Conservation (phyloP, 2,329 filamentous ascomycete genomes). For the Aspergillus costaricaensis region DNA sequence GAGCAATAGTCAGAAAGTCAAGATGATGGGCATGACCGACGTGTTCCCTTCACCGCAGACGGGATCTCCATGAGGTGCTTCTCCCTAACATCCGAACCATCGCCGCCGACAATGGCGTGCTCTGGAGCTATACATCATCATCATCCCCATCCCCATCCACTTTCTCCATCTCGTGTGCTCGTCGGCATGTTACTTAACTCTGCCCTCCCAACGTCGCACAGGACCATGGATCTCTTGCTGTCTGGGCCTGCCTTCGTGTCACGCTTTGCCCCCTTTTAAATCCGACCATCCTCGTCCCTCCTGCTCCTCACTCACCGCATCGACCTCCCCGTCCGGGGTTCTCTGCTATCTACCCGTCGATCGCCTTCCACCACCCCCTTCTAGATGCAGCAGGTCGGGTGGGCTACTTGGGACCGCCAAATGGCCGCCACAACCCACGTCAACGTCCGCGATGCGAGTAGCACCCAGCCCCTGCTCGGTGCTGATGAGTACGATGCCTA, state of each 20-base stretch:
- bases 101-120: slow-evolving; percentile 23
- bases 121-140: slow-evolving; percentile 17
- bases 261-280: neutral
- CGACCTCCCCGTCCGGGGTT: neutral
- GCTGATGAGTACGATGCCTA: slow-evolving; percentile 18
- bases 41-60: neutral
- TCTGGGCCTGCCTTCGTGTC: neutral
- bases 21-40: neutral
- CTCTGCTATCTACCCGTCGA: neutral
- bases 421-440: slow-evolving; percentile 12
- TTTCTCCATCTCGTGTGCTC: neutral
- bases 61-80: neutral
- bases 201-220: slow-evolving; percentile 1
- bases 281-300: neutral
- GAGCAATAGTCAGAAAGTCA: neutral
- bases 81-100: slow-evolving; percentile 19
- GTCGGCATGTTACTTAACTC: neutral
- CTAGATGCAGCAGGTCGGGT: neutral
- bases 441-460: neutral
- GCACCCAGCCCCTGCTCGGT: slow-evolving; percentile 9
- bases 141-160: slow-evolving; percentile 3
- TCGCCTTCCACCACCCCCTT: neutral
- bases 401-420: neutral
- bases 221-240: neutral
- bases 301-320: slow-evolving; percentile 6